Conservation (phyloP, 345 rosid species). For the Abelmoschus esculentus region DNA sequence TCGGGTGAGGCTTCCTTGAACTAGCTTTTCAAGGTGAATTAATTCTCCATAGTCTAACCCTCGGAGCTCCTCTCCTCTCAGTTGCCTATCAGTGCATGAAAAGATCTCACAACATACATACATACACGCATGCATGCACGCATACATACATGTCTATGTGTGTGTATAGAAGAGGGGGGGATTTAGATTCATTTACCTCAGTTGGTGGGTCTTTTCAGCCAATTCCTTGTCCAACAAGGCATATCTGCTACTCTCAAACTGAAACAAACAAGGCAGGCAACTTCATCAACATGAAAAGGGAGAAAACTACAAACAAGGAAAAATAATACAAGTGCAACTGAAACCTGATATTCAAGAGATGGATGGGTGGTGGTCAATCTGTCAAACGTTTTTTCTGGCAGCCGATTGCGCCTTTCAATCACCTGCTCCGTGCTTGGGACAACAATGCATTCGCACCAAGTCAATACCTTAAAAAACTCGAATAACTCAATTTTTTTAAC, state of each 20-base stretch:
- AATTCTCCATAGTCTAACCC: slow-evolving; percentile 20
- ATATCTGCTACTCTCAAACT: slow-evolving; percentile 18
- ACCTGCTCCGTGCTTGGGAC: slow-evolving; percentile 23
- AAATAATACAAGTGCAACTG: neutral
- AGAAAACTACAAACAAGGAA: neutral
- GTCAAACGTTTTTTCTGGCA: slow-evolving; percentile 6
- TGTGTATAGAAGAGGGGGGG: too few species aligned
- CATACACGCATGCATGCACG: too few species aligned
- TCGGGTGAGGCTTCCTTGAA: slow-evolving; percentile 17
- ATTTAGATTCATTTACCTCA: slow-evolving; percentile 26
- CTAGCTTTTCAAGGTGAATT: slow-evolving; percentile 13
- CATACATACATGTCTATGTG: neutral
- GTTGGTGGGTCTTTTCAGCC: slow-evolving; percentile 23
- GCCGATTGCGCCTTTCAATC: slow-evolving; percentile 24
- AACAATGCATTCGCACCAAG: neutral
- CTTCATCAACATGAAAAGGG: neutral
- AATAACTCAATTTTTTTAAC: too few species aligned
- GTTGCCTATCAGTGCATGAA: slow-evolving; percentile 15
- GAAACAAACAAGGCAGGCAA: neutral
- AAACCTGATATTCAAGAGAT: slow-evolving; percentile 31
- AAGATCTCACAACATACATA: neutral
- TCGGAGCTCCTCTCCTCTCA: slow-evolving; percentile 34
- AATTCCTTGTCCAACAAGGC: slow-evolving; percentile 26
- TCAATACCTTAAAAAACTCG: neutral
- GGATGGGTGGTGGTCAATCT: slow-evolving; percentile 14